Evolutionary conservation across 495 filamentous ascomycete genomes (phyloP), one percentile per base, ranked within the genome.

Genomic region (Neurospora discreta): DNA sequence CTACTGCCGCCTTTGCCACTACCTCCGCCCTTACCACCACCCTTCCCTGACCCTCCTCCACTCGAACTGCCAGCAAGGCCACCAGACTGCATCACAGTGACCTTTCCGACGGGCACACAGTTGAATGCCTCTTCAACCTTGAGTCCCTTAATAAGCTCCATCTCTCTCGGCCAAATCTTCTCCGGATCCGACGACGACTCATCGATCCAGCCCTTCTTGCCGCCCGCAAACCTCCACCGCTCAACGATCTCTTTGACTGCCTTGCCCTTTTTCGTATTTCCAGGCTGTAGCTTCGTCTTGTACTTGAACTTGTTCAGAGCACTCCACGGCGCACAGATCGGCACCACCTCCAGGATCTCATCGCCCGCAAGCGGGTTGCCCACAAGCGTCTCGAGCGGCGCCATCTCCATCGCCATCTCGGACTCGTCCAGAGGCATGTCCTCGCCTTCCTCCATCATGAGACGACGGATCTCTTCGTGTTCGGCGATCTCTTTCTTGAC

Each of bases 241-340:
- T 87, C 87, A 20, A 97, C 77, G 46, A 98, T 91, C 81, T 97
- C 94, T 81, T 92, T 92, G 33, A 97, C 89, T 18, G 95, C 95
- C 79, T 97, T 99, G 2, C 95, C 94, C 82, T 97, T 96, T 86
- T 99, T 99, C 75, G 89, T 86, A 3, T 88, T 76, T 3, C 95
- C 95, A 0, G 95, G 95, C 82, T 98, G 95, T 74, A 99, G 75
- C 84, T 98, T 99, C 23, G 88, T 91, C 77, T 93, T 92, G 82
- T 97, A 98, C 81, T 96, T 97, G 75, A 90, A 91, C 68, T 85
- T 87, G 0, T 81, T 83, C 73, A 99, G 84, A 1, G 95, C 92
- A 20, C 85, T 85, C 91, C 94, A 98, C 5, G 95, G 95, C 20
- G 93, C 95, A 79, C 95, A 98, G 6, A 98, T 85, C 0, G 93